Base-by-base conservation (phyloP, 2,329 filamentous ascomycete genomes). In the Xylaria sp. region DNA sequence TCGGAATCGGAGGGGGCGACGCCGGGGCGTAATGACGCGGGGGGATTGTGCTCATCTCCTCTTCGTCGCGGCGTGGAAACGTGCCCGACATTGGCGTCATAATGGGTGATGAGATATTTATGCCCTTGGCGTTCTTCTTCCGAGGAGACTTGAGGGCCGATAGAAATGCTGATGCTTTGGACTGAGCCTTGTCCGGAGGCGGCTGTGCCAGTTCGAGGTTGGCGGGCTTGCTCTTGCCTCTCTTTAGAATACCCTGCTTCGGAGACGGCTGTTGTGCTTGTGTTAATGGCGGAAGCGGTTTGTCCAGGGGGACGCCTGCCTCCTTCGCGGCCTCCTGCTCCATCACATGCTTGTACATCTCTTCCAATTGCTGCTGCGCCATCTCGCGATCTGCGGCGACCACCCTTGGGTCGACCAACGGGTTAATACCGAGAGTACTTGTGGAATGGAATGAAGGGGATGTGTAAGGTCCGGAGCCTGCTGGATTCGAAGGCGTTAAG, bases 321-420 rank as follows among this genome's bases (percentile, higher is more conserved):
- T 80, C 76, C 70, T 86, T 87, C 47, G 84, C 84, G 53, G 82
- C 84, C 66, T 97, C 92, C 64, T 96, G 90, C 71, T 92, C 91
- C 86, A 96, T 89, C 60, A 96, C 92, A 63, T 92, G 89, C 57
- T 87, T 91, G 74, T 97, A 97, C 70, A 97, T 86, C 65, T 90
- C 86, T 71, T 96, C 92, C 72, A 97, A 86, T 70, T 96, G 90
- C 61, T 87, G 80, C 71, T 94, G 87, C 59, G 90, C 86, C 76
- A 88, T 87, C 66, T 82, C 80, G 69, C 83, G 85, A 72, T 96
- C 90, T 56, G 84, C 82, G 54, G 88, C 83, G 20, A 97, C 82
- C 16, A 96, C 82, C 54, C 81, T 81, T 54, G 88, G 86, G 70
- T 97, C 91, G 55, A 97, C 90, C 19, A 84, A 86, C 16, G 81